Evolutionary conservation across 306 rosid species (phyloP).

Genomic region (Astragalus glycyphyllos): DNA sequence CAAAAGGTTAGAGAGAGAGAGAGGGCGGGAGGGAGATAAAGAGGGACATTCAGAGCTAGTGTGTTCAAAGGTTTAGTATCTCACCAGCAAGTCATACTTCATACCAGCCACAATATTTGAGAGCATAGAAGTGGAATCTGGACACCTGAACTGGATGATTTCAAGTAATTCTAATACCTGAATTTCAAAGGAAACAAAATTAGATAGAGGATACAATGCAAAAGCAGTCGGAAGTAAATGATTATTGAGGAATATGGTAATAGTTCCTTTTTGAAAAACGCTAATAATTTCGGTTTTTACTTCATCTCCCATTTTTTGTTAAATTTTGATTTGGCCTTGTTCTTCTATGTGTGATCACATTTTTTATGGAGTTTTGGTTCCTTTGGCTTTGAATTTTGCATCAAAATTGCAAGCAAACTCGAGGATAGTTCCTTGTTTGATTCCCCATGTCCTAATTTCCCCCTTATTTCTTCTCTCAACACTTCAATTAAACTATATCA

Average conservation of each 20-base stretch:
- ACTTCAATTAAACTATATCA: not conserved
- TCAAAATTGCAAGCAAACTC: no score
- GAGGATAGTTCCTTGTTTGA: no score
- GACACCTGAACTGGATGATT: constrained; percentile 89
- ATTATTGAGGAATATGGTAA: not conserved
- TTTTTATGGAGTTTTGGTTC: no score
- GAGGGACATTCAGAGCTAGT: not conserved
- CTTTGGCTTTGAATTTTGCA: no score
- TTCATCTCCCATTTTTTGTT: no score
- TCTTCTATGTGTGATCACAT: no score
- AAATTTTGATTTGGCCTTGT: no score
- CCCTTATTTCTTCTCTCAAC: not conserved
- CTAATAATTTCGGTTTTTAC: not conserved
- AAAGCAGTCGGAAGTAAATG: not conserved
- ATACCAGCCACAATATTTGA: constrained; percentile 66
- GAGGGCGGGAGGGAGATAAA: no score
- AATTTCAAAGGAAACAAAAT: constrained; percentile 34
- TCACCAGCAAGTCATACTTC: constrained; percentile 80
- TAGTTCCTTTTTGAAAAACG: not conserved
- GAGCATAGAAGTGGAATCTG: constrained; percentile 67
- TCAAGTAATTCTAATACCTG: constrained; percentile 96
- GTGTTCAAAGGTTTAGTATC: constrained; percentile 40
- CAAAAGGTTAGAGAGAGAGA: not conserved
- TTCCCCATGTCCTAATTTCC: not conserved
- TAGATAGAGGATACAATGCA: constrained; percentile 1